Evolutionary conservation across 2,329 filamentous ascomycete species (phyloP).

Genomic region (Ophiocordyceps robertsii): DNA sequence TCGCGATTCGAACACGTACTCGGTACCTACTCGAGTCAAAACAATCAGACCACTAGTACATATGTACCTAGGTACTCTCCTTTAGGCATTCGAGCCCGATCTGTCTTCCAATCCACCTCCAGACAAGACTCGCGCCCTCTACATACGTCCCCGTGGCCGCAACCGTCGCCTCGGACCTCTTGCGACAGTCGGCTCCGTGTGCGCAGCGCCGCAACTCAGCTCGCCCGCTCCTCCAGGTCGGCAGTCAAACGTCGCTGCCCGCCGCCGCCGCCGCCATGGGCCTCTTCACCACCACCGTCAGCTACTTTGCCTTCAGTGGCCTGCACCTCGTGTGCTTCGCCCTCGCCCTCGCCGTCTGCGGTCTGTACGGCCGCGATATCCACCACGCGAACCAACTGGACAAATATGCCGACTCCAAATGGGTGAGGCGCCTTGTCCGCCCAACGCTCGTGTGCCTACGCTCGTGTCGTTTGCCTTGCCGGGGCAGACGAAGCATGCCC

Average conservation of each 20-base stretch:
- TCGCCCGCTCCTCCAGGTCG: slow-evolving; percentile 1
- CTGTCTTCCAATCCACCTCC: no score
- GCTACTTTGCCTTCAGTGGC: slow-evolving; percentile 41
- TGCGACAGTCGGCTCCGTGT: no score
- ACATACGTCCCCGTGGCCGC: no score
- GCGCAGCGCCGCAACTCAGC: no score
- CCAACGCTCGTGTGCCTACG: not conserved
- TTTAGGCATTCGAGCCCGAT: no score
- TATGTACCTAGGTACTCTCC: no score
- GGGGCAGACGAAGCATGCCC: not conserved
- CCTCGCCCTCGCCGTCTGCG: slow-evolving; percentile 62
- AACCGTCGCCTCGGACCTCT: no score
- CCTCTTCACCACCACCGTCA: slow-evolving; percentile 16
- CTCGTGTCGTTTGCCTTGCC: no score
- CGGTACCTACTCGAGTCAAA: no score
- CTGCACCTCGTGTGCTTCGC: slow-evolving; percentile 68
- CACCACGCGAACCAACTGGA: slow-evolving; percentile 34
- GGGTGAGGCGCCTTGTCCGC: slow-evolving; percentile 34
- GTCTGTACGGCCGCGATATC: slow-evolving; percentile 63
- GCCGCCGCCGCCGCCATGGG: not conserved
- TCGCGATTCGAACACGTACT: no score
- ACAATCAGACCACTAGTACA: no score
- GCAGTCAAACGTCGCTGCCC: not conserved
- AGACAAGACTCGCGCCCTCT: no score
- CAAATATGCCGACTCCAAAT: slow-evolving; percentile 49